These are phyloP conservation scores for Paraphaeosphaeria minitans DNA, from an alignment of 2,329 filamentous ascomycete genomes.

Conservation along the genomic window DNA sequence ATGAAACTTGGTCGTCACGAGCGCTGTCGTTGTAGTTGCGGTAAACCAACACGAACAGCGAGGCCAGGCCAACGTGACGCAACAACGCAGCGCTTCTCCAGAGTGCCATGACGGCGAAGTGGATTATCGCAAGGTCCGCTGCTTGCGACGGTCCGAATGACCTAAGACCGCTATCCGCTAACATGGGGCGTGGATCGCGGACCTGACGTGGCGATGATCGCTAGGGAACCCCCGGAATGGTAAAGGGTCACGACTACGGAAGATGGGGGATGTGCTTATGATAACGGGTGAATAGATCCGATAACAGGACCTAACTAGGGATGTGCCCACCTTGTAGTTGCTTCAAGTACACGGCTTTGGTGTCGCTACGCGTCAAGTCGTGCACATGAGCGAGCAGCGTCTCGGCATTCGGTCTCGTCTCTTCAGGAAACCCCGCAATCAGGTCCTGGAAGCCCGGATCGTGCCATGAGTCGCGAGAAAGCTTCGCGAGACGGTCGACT, in stretches of 20 bases:
- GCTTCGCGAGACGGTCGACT: constrained; percentile 66
- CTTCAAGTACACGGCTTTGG: constrained; percentile 79
- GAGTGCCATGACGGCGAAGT: constrained; percentile 26
- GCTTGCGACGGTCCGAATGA: constrained; percentile 28
- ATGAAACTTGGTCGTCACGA: constrained; percentile 16
- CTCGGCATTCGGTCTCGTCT: constrained; percentile 63
- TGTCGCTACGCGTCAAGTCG: constrained; percentile 72
- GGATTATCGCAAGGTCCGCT: constrained; percentile 33
- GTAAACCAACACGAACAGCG: constrained; percentile 17
- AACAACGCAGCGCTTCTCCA: constrained; percentile 16
- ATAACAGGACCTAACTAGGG: constrained; percentile 12
- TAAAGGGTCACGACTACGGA: constrained; percentile 8
- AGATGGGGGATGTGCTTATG: constrained; percentile 19
- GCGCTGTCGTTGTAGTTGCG: constrained; percentile 21
- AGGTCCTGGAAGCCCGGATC: constrained; percentile 67
- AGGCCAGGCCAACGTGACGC: constrained; percentile 7
- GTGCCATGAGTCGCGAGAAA: constrained; percentile 71
- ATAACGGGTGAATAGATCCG: constrained; percentile 14
- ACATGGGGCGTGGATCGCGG: constrained; percentile 25
- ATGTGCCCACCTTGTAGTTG: constrained; percentile 63
- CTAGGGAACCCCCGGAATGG: constrained; percentile 15
- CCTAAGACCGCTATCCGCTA: constrained; percentile 24
- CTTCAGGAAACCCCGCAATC: constrained; percentile 71
- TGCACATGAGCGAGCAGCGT: constrained; percentile 70
- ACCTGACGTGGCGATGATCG: constrained; percentile 27